Conservation (phyloP, 352 stramenopile species). For the Phytophthora lateralis region DNA sequence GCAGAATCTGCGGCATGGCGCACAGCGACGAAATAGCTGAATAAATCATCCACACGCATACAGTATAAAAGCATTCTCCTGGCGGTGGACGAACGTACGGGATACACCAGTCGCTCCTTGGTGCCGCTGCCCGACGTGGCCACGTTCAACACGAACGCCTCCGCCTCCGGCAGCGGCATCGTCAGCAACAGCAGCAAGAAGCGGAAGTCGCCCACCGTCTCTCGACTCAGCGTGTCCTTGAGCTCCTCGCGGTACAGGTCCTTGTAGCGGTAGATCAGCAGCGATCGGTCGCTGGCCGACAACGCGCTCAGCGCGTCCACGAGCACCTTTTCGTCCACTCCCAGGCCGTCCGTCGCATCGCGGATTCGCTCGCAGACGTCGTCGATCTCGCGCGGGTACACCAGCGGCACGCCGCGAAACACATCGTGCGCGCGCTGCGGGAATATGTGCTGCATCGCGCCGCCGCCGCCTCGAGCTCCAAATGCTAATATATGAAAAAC, state of each 20-base stretch:
- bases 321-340: constrained; percentile 71
- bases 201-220: constrained; percentile 73
- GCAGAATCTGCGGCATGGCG: constrained; percentile 46
- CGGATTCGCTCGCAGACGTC: constrained; percentile 58
- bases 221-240: constrained; percentile 63
- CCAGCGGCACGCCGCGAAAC: constrained; percentile 37
- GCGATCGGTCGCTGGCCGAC: constrained; percentile 53
- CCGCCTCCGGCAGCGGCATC: constrained; percentile 64
- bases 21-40: not conserved
- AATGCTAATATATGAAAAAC: no score
- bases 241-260: constrained; percentile 64
- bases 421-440: constrained; percentile 46
- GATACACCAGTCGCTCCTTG: constrained; percentile 72
- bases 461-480: constrained; percentile 1
- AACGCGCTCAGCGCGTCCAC: constrained; percentile 53
- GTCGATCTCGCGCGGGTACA: constrained; percentile 56
- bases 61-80: not conserved
- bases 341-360: constrained; percentile 68
- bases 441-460: constrained; percentile 46
- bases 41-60: not conserved
- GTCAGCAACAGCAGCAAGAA: constrained; percentile 68
- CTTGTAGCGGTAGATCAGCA: constrained; percentile 75
- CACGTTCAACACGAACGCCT: constrained; percentile 71
- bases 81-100: constrained; percentile 38
- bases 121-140: constrained; percentile 55